Evolutionary conservation across 495 filamentous ascomycete species (phyloP).

Genomic region (Penicillium tannophilum): DNA sequence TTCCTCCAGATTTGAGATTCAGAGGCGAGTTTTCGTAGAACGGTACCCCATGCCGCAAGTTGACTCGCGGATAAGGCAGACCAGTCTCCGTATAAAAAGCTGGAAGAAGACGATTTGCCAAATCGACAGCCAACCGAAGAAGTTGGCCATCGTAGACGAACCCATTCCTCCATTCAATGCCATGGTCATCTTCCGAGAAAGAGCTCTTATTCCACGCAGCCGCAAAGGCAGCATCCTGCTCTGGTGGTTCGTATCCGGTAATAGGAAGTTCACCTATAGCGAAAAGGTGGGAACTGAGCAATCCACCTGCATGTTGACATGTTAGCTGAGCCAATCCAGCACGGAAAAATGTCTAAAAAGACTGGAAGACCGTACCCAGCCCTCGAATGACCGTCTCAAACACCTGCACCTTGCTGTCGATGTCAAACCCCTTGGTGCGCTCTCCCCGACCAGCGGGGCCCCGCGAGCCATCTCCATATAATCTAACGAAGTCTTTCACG

Average conservation of each 20-base stretch:
- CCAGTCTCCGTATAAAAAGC: slow-evolving; percentile 90
- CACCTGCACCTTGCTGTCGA: slow-evolving; percentile 97
- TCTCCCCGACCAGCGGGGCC: slow-evolving; percentile 70
- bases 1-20: slow-evolving; percentile 37
- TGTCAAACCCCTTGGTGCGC: slow-evolving; percentile 82
- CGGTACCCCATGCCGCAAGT: slow-evolving; percentile 86
- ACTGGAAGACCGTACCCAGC: slow-evolving; percentile 51
- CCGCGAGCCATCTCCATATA: slow-evolving; percentile 82
- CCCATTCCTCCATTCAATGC: slow-evolving; percentile 71
- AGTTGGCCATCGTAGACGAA: slow-evolving; percentile 91
- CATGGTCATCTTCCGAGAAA: slow-evolving; percentile 40
- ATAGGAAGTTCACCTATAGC: slow-evolving; percentile 88
- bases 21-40: slow-evolving; percentile 83
- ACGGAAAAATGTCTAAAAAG: background rate
- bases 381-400: slow-evolving; percentile 97
- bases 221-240: slow-evolving; percentile 35
- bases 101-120: slow-evolving; percentile 80
- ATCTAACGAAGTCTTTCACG: slow-evolving; percentile 72
- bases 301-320: slow-evolving; percentile 54
- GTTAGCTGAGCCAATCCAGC: slow-evolving; percentile 6
- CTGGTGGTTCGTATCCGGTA: slow-evolving; percentile 63
- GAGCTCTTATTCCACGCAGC: slow-evolving; percentile 42
- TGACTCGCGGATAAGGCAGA: slow-evolving; percentile 92
- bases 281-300: slow-evolving; percentile 92
- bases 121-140: slow-evolving; percentile 78